Evolutionary conservation across 805 yeast species (phyloP).

Genomic region (Candida tallmaniae): DNA sequence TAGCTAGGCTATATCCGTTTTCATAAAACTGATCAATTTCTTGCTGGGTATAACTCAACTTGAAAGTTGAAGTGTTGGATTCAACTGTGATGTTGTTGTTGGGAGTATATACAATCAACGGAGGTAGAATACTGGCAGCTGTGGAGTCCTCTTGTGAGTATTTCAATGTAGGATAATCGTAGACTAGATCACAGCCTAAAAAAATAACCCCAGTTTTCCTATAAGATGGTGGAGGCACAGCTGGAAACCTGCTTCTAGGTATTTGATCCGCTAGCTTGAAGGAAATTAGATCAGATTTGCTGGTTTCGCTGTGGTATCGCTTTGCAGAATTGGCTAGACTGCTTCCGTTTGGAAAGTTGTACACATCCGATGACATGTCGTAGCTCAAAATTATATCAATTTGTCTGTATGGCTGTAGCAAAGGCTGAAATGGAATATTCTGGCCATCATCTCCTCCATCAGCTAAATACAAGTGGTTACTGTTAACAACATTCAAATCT

Average conservation of each 20-base stretch:
- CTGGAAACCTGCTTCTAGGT: slow-evolving; percentile 4
- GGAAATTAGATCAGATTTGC: background rate
- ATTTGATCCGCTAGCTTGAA: background rate
- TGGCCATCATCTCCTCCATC: slow-evolving; percentile 52
- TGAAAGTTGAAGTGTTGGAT: slow-evolving; percentile 59
- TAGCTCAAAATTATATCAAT: slow-evolving; percentile 38
- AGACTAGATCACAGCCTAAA: slow-evolving; percentile 38
- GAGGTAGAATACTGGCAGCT: slow-evolving; percentile 31
- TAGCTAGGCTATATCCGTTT: slow-evolving; percentile 52
- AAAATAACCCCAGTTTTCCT: slow-evolving; percentile 16
- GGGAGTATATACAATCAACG: slow-evolving; percentile 50
- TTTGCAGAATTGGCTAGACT: slow-evolving; percentile 37
- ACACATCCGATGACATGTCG: slow-evolving; percentile 47
- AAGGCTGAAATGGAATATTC: slow-evolving; percentile 44
- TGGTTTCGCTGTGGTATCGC: slow-evolving; percentile 21
- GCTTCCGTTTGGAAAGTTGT: slow-evolving; percentile 60
- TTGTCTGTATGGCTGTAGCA: slow-evolving; percentile 29
- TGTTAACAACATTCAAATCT: slow-evolving; percentile 1
- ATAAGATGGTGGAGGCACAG: slow-evolving; percentile 5
- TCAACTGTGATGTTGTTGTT: slow-evolving; percentile 38
- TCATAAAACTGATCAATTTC: slow-evolving; percentile 44
- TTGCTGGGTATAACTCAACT: slow-evolving; percentile 41
- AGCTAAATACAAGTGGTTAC: slow-evolving; percentile 25
- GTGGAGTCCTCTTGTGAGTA: background rate
- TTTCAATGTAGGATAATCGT: slow-evolving; percentile 21